Evolutionary conservation across 2,329 filamentous ascomycete genomes (phyloP).

Genomic region (Xylaria digitata): DNA sequence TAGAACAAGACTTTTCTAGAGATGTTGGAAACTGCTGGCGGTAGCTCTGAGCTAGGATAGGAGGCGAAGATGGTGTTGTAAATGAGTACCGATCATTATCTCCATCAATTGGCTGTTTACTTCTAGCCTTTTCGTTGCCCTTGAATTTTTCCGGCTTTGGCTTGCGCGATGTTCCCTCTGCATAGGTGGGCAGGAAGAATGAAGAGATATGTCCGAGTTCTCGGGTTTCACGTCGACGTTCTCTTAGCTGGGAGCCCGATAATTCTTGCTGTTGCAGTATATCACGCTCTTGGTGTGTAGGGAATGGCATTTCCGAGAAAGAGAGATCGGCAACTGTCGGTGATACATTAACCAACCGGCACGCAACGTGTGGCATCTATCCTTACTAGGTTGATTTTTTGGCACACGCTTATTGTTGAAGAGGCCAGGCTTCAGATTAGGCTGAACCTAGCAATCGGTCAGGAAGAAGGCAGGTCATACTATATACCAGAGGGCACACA

Average conservation of each 20-base stretch:
- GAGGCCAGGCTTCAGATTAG: slow-evolving; percentile 54
- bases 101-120: slow-evolving; percentile 6
- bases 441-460: slow-evolving; percentile 44
- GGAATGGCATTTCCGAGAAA: slow-evolving; percentile 64
- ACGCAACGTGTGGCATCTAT: not conserved
- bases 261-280: slow-evolving; percentile 41
- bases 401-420: slow-evolving; percentile 58
- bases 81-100: slow-evolving; percentile 22
- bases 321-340: slow-evolving; percentile 62
- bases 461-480: slow-evolving; percentile 21
- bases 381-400: slow-evolving; percentile 54
- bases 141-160: slow-evolving; percentile 18
- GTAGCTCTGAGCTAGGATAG: not conserved
- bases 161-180: slow-evolving; percentile 24
- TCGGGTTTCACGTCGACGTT: slow-evolving; percentile 48
- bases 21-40: slow-evolving; percentile 3
- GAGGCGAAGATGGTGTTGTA: slow-evolving; percentile 23
- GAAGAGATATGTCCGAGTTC: slow-evolving; percentile 53
- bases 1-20: not conserved
- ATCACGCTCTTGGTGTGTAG: slow-evolving; percentile 47
- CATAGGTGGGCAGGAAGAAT: slow-evolving; percentile 49
- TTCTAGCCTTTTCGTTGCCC: not conserved
- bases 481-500: slow-evolving; percentile 47
- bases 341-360: slow-evolving; percentile 13
- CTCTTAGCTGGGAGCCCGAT: slow-evolving; percentile 40